Evolutionary conservation across 2,329 filamentous ascomycete genomes (phyloP).

Genomic region (Fusarium longipes): DNA sequence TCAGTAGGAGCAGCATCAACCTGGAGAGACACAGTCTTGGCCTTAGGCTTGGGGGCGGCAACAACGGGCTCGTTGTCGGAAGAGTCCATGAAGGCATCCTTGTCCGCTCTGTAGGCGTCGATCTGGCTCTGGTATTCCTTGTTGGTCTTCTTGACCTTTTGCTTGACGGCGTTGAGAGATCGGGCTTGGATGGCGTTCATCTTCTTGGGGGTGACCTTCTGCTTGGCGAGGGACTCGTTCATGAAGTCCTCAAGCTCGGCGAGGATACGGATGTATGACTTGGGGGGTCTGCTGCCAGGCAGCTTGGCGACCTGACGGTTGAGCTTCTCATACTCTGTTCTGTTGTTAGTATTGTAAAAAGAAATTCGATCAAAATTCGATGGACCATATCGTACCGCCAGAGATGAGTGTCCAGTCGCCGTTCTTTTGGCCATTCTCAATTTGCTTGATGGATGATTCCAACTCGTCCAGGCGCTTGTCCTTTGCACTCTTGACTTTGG

Average conservation of each 20-base stretch:
- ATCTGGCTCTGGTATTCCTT: conserved; percentile 92
- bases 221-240: conserved; percentile 93
- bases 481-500: conserved; percentile 95
- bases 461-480: conserved; percentile 97
- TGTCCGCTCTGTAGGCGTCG: conserved; percentile 85
- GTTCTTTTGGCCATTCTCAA: conserved; percentile 98
- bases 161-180: conserved; percentile 95
- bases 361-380: not conserved
- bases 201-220: conserved; percentile 96
- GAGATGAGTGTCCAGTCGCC: conserved; percentile 96
- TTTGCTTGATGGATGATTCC: conserved; percentile 86
- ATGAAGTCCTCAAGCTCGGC: conserved; percentile 94
- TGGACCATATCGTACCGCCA: conserved; percentile 67
- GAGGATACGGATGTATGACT: conserved; percentile 91
- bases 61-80: conserved; percentile 75
- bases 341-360: conserved; percentile 26
- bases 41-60: conserved; percentile 64
- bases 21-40: conserved; percentile 55
- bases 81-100: conserved; percentile 88
- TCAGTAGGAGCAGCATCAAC: conserved; percentile 59
- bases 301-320: conserved; percentile 88
- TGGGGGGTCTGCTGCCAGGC: conserved; percentile 81
- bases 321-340: conserved; percentile 89
- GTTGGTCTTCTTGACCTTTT: conserved; percentile 98
- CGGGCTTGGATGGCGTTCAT: conserved; percentile 97